Base-by-base conservation (phyloP, 2,329 filamentous ascomycete species). In the Alternaria brassicae region DNA sequence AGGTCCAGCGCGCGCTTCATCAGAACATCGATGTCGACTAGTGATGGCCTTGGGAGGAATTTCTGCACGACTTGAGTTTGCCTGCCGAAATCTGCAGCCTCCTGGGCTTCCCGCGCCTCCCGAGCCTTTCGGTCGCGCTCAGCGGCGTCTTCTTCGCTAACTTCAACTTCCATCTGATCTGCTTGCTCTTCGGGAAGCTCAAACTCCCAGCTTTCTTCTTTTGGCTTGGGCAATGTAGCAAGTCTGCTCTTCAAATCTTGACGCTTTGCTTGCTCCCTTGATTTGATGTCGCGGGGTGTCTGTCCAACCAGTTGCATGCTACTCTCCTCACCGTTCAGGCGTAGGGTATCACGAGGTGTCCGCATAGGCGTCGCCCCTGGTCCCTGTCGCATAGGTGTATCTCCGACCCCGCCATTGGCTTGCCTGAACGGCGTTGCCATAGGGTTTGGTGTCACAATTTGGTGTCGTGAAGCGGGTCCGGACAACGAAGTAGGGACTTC, bases 51-150 rank as follows among this genome's bases (percentile, higher is more conserved):
- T 7, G 95, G 95, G 12, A 99, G 82, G 4, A 86, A 87, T 67
- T 86, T 88, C 79, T 98, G 94, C 78, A 97, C 88, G n/a, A 96
- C 93, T 72, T 96, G 93, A 1, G 91, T 96, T 70, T 95, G 89
- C 50, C 93, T 86, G 75, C 87, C 89, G 72, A 92, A 91, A 68
- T 98, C 93, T 12, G 85, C 79, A 71, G 84, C 75, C 74, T 89
- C 83, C 79, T 87, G 73, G 50, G 89, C 91, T 71, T 93, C 89
- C 37, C 80, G 81, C 2, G 83, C 76, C 63, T 84, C 81, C 45
- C 85, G 85, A 49, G 90, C 86, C 63, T 91, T 88, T 44, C 86
- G 86, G 74, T 96, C 92, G 34, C 91, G 87, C 65, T 93, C 88
- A 15, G 91, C 92, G 23, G 87, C 84, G 71, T 90, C 88, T 75